Conservation (phyloP, 495 filamentous ascomycete genomes). For the Penicillium macrosclerotiorum region DNA sequence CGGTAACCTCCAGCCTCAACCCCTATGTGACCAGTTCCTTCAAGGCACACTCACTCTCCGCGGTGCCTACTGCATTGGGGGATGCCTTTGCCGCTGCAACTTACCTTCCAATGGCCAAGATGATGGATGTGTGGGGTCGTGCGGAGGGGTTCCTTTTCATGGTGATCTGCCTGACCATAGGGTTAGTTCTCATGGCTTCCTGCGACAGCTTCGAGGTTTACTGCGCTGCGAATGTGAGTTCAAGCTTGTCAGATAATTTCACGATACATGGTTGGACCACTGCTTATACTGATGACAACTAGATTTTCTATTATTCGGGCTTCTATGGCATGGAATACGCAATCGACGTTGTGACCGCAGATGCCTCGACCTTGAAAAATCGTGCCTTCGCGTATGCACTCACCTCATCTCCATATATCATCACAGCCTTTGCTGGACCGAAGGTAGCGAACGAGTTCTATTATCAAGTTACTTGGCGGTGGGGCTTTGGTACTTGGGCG, state of each 20-base stretch:
- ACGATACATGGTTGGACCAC: background rate
- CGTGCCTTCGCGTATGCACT: slow-evolving; percentile 57
- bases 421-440: slow-evolving; percentile 34
- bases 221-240: slow-evolving; percentile 43
- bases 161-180: slow-evolving; percentile 28
- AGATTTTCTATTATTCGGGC: slow-evolving; percentile 46
- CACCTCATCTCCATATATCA: slow-evolving; percentile 43
- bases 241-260: too few species aligned
- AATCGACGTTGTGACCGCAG: slow-evolving; percentile 54
- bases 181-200: slow-evolving; percentile 43
- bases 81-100: slow-evolving; percentile 30
- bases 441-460: slow-evolving; percentile 34
- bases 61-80: slow-evolving; percentile 52
- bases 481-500: slow-evolving; percentile 56
- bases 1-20: slow-evolving; percentile 20
- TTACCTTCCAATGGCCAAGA: slow-evolving; percentile 59
- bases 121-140: slow-evolving; percentile 63
- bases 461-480: slow-evolving; percentile 48
- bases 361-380: slow-evolving; percentile 55
- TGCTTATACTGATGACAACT: background rate
- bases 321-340: slow-evolving; percentile 51
- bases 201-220: slow-evolving; percentile 43
- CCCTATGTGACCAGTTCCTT: slow-evolving; percentile 45
- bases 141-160: slow-evolving; percentile 50
- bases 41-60: slow-evolving; percentile 52